phyloP scores from a whole-genome alignment of 2,329 filamentous ascomycete species.

The Fusarium liriodendri region DNA sequence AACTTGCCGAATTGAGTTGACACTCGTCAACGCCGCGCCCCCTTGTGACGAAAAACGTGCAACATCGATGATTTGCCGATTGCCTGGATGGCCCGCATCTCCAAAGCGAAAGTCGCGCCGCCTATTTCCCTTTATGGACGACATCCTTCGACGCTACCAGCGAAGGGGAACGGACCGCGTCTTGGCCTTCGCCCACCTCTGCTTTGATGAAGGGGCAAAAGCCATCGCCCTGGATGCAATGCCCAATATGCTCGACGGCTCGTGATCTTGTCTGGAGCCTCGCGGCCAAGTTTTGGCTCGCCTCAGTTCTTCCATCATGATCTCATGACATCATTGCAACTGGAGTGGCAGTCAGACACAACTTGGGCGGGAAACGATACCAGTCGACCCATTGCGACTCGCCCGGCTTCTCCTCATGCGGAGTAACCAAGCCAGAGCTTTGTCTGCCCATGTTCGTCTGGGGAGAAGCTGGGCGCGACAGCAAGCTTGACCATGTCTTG shows the following conservation, averaged over 20 bases:
- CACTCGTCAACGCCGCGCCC: background rate
- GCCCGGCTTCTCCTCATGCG: background rate
- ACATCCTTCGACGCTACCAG: background rate
- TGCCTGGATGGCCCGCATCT: background rate
- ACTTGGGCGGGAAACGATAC: background rate
- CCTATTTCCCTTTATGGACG: background rate
- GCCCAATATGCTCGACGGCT: background rate
- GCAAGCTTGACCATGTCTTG: background rate
- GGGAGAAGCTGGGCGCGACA: background rate
- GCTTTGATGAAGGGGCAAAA: background rate
- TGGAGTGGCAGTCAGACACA: background rate
- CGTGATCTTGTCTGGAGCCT: background rate
- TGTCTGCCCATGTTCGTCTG: background rate
- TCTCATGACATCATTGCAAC: slow-evolving; percentile 1
- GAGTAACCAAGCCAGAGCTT: background rate
- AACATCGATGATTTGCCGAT: background rate
- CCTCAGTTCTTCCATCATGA: background rate
- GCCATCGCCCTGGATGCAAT: background rate
- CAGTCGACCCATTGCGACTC: background rate
- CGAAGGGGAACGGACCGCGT: background rate
- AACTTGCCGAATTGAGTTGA: background rate
- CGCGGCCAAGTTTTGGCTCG: background rate
- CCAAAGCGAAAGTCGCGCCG: background rate
- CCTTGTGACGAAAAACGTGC: background rate
- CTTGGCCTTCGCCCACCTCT: background rate